Percentiles rank a stretch among this genome's conserved stretches.
These are phyloP conservation scores for Lactifluus rugatus DNA, from an alignment of 768 basidiomycete genomes.

Conservation along the genomic window DNA sequence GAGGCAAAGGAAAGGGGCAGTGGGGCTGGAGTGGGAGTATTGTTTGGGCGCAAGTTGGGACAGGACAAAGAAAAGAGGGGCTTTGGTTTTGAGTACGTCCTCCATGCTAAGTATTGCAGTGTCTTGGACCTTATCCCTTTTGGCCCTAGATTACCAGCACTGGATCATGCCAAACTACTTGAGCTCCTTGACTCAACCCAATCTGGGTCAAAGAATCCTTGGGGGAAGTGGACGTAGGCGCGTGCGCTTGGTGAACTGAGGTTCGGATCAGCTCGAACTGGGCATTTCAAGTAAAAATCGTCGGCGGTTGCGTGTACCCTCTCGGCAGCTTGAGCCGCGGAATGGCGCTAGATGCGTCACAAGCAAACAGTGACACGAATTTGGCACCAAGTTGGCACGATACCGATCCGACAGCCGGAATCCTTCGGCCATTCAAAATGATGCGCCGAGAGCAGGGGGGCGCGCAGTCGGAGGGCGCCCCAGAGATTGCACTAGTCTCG, in stretches of 20 bases:
- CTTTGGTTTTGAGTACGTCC: not conserved
- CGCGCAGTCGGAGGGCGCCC: not conserved
- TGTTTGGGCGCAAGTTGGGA: not conserved
- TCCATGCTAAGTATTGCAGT: not conserved
- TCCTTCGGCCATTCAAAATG: not conserved
- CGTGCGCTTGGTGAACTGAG: not conserved
- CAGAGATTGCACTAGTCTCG: not conserved
- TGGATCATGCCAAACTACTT: not conserved
- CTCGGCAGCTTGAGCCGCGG: not conserved
- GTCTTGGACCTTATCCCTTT: not conserved
- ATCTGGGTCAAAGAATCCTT: not conserved
- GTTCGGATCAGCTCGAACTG: constrained; percentile 4
- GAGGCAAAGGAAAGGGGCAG: not conserved
- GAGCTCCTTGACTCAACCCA: not conserved
- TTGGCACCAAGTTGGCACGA: not conserved
- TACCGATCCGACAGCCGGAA: not conserved
- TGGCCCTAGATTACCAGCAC: not conserved
- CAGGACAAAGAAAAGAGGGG: not conserved
- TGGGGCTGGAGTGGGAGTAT: not conserved
- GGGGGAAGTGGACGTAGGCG: not conserved
- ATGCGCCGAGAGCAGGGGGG: not conserved
- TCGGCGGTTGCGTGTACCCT: not conserved
- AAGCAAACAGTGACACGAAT: not conserved
- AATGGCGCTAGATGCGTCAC: not conserved
- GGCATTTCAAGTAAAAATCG: not conserved